Conservation (phyloP, 768 basidiomycete genomes). For the Termitomyces titanicus region DNA sequence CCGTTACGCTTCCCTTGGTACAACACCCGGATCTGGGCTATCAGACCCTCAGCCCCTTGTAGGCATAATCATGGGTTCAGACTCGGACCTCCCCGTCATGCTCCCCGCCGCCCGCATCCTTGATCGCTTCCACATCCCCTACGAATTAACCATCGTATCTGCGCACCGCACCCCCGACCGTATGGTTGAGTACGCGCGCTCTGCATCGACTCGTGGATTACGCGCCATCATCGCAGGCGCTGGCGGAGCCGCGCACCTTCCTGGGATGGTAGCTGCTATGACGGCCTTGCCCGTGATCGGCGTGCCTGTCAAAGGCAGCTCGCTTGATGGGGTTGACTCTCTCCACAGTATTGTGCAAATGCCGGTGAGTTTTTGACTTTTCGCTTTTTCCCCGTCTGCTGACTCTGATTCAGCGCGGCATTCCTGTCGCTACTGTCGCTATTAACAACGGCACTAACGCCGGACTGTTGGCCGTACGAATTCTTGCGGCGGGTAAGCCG, state of each 20-base stretch:
- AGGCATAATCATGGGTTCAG: constrained; percentile 96
- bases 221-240: constrained; percentile 89
- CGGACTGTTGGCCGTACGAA: constrained; percentile 85
- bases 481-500: constrained; percentile 77
- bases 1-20: constrained; percentile 45
- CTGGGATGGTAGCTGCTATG: constrained; percentile 98
- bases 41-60: constrained; percentile 75
- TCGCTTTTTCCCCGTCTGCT: not conserved
- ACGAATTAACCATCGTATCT: constrained; percentile 93
- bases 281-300: constrained; percentile 91
- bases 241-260: constrained; percentile 97
- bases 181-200: constrained; percentile 76
- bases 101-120: constrained; percentile 83
- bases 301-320: constrained; percentile 94
- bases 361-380: constrained; percentile 62
- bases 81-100: constrained; percentile 96
- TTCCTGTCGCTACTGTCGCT: constrained; percentile 96
- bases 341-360: constrained; percentile 98
- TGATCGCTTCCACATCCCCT: constrained; percentile 78
- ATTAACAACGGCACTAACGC: constrained; percentile 96
- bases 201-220: constrained; percentile 64
- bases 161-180: constrained; percentile 94
- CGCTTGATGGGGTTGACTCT: constrained; percentile 95
- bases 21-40: constrained; percentile 43
- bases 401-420: constrained; percentile 86